A percentile compares a stretch with the other conserved stretches of the same genome.
These are phyloP conservation scores for Paracamarosporium sp. DNA, from an alignment of 2,329 filamentous ascomycete species.

Conservation along the genomic window DNA sequence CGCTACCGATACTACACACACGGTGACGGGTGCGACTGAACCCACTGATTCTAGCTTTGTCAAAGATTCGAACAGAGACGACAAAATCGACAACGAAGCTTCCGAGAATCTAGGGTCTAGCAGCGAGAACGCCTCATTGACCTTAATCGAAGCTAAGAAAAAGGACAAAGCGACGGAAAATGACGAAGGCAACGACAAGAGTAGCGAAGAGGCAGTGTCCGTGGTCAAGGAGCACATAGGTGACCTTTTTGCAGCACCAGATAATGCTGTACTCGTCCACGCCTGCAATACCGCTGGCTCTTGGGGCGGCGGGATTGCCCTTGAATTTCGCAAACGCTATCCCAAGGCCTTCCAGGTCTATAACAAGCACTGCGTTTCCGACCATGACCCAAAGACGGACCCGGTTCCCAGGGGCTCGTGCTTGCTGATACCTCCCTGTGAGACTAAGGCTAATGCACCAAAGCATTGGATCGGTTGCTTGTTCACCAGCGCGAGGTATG, in stretches of 20 bases:
- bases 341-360: conserved; percentile 59
- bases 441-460: conserved; percentile 37
- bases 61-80: background rate
- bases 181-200: background rate
- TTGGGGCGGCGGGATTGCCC: conserved; percentile 67
- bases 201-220: background rate
- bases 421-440: conserved; percentile 60
- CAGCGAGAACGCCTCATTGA: background rate
- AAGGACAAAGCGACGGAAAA: background rate
- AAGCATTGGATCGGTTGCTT: conserved; percentile 65
- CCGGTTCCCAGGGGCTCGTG: conserved; percentile 53
- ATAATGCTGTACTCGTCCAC: conserved; percentile 61
- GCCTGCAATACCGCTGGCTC: conserved; percentile 65
- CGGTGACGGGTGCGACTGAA: background rate
- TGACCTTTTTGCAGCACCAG: conserved; percentile 61
- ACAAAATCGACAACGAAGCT: background rate
- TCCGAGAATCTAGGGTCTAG: too few relatives aligned
- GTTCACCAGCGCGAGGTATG: conserved; percentile 62
- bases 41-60: background rate
- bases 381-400: conserved; percentile 25
- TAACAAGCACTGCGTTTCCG: conserved; percentile 52
- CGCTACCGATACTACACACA: background rate
- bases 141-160: background rate
- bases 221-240: conserved; percentile 42
- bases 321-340: conserved; percentile 57